Evolutionary conservation across 2,329 filamentous ascomycete genomes (phyloP).

Genomic region (Ilyonectria robusta): DNA sequence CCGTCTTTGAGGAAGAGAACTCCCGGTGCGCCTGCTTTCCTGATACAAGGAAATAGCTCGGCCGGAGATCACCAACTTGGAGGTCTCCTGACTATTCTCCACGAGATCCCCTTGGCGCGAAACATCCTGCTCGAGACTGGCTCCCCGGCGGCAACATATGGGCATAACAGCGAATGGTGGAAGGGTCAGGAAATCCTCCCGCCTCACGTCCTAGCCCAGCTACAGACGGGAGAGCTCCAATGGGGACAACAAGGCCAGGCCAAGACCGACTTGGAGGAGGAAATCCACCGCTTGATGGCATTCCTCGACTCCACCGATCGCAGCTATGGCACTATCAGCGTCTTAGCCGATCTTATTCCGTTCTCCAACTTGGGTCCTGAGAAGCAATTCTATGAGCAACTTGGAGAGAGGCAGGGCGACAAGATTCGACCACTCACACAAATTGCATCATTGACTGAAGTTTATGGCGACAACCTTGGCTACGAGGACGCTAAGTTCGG

Average conservation of each 20-base stretch:
- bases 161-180: conserved; percentile 73
- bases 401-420: conserved; percentile 51
- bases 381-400: conserved; percentile 61
- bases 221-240: conserved; percentile 49
- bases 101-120: conserved; percentile 71
- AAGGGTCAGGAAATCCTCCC: conserved; percentile 66
- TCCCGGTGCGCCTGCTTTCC: conserved; percentile 64
- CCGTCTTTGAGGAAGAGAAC: conserved; percentile 62
- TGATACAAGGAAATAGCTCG: conserved; percentile 56
- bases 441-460: conserved; percentile 47
- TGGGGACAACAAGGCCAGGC: conserved; percentile 48
- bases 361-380: conserved; percentile 53
- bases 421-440: conserved; percentile 52
- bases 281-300: conserved; percentile 74
- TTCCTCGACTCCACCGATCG: conserved; percentile 74
- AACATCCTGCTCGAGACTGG: conserved; percentile 67
- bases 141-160: conserved; percentile 62
- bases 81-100: conserved; percentile 70
- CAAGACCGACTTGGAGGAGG: conserved; percentile 61
- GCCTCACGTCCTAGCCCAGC: conserved; percentile 53
- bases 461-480: conserved; percentile 50
- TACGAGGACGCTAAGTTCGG: conserved; percentile 57
- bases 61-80: conserved; percentile 61
- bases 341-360: conserved; percentile 58
- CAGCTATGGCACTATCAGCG: conserved; percentile 70